phyloP scores from a whole-genome alignment of 805 yeast species.

The Ogataea neopini region DNA sequence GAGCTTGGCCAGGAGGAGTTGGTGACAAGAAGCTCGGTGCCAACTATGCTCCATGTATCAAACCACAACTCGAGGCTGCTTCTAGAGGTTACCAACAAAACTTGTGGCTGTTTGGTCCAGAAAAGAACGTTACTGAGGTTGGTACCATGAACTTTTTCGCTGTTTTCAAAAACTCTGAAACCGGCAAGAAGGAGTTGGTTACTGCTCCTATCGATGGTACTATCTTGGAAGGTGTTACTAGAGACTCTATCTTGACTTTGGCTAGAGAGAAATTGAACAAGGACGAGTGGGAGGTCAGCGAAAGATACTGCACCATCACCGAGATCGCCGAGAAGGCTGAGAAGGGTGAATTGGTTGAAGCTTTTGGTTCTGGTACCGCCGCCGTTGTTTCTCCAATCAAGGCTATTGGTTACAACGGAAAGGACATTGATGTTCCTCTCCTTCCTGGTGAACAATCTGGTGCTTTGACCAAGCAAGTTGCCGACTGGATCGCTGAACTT shows the following conservation, averaged over 20 bases:
- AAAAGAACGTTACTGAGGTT: slow-evolving; percentile 86
- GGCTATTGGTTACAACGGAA: slow-evolving; percentile 77
- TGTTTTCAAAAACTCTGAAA: slow-evolving; percentile 70
- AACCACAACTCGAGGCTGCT: slow-evolving; percentile 90
- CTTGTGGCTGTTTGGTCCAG: slow-evolving; percentile 93
- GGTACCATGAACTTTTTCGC: slow-evolving; percentile 97
- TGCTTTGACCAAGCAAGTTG: slow-evolving; percentile 71
- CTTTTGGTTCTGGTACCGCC: slow-evolving; percentile 97
- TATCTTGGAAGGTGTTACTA: slow-evolving; percentile 93
- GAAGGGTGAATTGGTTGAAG: slow-evolving; percentile 86
- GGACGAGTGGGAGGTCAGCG: slow-evolving; percentile 78
- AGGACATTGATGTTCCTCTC: slow-evolving; percentile 75
- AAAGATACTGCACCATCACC: slow-evolving; percentile 77
- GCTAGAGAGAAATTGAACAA: slow-evolving; percentile 75
- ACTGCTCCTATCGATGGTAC: slow-evolving; percentile 98
- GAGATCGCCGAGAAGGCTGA: slow-evolving; percentile 79
- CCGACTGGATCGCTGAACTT: slow-evolving; percentile 82
- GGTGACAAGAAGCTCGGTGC: slow-evolving; percentile 97
- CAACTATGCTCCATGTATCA: slow-evolving; percentile 93
- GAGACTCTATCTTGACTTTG: slow-evolving; percentile 80
- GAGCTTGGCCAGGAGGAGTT: slow-evolving; percentile 99
- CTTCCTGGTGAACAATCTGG: slow-evolving; percentile 79
- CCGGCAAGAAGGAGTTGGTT: slow-evolving; percentile 87
- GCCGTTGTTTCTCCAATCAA: slow-evolving; percentile 94
- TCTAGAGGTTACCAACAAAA: slow-evolving; percentile 91